Evolutionary conservation across 2,329 filamentous ascomycete species (phyloP), one percentile per base, ranked within the genome.

Genomic region (Pezicula carpinea): DNA sequence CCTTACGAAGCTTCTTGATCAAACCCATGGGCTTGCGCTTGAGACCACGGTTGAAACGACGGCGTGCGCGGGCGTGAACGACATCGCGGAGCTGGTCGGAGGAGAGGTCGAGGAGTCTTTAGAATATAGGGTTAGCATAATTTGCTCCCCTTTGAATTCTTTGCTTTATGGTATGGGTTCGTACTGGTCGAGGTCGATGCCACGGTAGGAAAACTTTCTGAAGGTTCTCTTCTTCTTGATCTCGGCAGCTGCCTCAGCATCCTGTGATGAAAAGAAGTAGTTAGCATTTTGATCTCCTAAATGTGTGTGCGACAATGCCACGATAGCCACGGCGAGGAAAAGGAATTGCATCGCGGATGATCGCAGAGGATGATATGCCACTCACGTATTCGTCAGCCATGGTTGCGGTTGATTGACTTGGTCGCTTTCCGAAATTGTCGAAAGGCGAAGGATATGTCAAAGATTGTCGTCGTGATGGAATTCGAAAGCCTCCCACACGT

Each of bases 1-100:
- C 87, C 83, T 96, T 97, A 75, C 93, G 92, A 69, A 99, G 89
- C 86, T 99, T 99, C 89, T 97, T 97, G 85, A 99, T 97, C 69
- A 99, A 82, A 67, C 93, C 93, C 93, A 99, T 97, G 68, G 93
- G 93, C 83, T 95, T 95, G 81, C 93, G 91, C 88, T 97, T 99
- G 68, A 99, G 87, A 69, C 93, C 93, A 64, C 93, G 92, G 87
- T 97, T 97, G 87, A 99, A 97, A 73, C 95, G 85, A 75, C 93
- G 86, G 72, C 93, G 92, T 71, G 93, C 93, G 73, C 93, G 93
- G 69, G 93, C 93, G 82, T 99, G 93, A 69, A 99, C 91, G 73
- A 99, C 89, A 87, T 96, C 91, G 70, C 93, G 91, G 75, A 99
- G 90, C 79, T 97, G 88, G 75, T 97, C 93, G 69, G 91, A 96